These are phyloP conservation scores for Xylaria sp. DNA, from an alignment of 2,329 filamentous ascomycete genomes.

Conservation along the genomic window DNA sequence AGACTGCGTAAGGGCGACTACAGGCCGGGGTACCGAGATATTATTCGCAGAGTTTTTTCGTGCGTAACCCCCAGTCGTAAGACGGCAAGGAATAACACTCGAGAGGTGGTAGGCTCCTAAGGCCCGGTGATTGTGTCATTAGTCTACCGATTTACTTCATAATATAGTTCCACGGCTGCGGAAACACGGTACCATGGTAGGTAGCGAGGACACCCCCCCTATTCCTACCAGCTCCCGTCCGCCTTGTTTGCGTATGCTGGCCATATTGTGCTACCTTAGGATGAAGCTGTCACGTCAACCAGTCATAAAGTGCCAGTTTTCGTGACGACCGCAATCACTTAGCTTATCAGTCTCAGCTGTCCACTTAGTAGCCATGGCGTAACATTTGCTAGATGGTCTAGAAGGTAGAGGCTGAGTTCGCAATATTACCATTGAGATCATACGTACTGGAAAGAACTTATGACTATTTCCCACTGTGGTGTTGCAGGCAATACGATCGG, in stretches of 20 bases:
- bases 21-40: not conserved
- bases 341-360: not conserved
- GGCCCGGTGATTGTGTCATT: constrained; percentile 9
- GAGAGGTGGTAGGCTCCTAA: not conserved
- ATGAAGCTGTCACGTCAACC: not conserved
- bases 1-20: constrained; percentile 1
- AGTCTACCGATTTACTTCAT: constrained; percentile 1
- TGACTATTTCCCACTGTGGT: not conserved
- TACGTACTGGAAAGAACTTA: not conserved
- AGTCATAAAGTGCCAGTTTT: constrained; percentile 1
- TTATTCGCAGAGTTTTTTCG: constrained; percentile 8
- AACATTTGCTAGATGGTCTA: not conserved
- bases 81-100: constrained; percentile 12
- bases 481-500: not conserved
- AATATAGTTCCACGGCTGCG: constrained; percentile 19
- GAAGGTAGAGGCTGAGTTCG: not conserved
- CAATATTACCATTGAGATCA: not conserved
- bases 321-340: not conserved
- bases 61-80: constrained; percentile 22
- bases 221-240: not conserved
- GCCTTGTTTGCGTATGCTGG: constrained; percentile 17
- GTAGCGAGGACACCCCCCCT: not conserved
- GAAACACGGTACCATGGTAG: constrained; percentile 1
- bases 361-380: not conserved
- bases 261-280: constrained; percentile 19